phyloP scores from a whole-genome alignment of 257 asterid species.

The Thymus mandschuricus region DNA sequence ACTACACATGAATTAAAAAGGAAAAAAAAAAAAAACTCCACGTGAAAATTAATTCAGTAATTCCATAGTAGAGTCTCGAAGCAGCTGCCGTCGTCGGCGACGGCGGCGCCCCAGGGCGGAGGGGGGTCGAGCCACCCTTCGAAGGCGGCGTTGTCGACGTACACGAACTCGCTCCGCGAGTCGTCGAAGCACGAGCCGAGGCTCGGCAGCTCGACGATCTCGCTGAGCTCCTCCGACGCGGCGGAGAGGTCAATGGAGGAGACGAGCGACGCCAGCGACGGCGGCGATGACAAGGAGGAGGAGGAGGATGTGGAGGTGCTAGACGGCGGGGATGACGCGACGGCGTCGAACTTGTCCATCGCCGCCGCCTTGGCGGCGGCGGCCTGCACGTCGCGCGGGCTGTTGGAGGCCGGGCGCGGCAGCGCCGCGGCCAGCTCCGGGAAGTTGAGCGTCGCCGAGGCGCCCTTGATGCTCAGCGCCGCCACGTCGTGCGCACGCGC shows the following conservation, averaged over 20 bases:
- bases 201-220: constrained; percentile 77
- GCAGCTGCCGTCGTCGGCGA: constrained; percentile 31
- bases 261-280: constrained; percentile 45
- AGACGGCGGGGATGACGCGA: constrained; percentile 17
- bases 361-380: constrained; percentile 92
- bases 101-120: constrained; percentile 45
- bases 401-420: constrained; percentile 68
- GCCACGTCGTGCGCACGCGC: constrained; percentile 97
- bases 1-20: constrained; percentile 19
- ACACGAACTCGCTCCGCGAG: constrained; percentile 50
- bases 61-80: constrained; percentile 64
- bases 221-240: constrained; percentile 62
- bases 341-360: constrained; percentile 53
- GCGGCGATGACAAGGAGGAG: constrained; percentile 25
- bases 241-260: constrained; percentile 44
- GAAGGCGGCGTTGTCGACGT: constrained; percentile 36
- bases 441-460: constrained; percentile 69
- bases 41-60: constrained; percentile 34
- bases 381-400: constrained; percentile 80
- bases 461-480: constrained; percentile 74
- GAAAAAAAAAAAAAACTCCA: not conserved
- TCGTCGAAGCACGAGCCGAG: constrained; percentile 54
- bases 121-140: constrained; percentile 68
- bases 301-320: not conserved
- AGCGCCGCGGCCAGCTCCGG: constrained; percentile 57